Percentiles rank a stretch among this genome's conserved stretches.
These are phyloP conservation scores for Filobasidium wieringae DNA, from an alignment of 768 basidiomycete genomes.

Conservation along the genomic window DNA sequence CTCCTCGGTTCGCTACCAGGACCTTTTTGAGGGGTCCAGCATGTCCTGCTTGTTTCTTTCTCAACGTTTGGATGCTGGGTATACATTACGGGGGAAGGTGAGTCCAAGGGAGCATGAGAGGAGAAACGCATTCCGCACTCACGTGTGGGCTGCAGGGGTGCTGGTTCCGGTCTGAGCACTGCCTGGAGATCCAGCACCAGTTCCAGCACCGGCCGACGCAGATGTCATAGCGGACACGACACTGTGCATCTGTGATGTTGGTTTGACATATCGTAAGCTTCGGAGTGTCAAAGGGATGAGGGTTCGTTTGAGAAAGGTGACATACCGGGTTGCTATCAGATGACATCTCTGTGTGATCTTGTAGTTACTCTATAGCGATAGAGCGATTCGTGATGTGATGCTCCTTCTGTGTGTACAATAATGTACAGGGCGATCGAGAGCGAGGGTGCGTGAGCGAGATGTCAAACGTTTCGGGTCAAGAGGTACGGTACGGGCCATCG, in stretches of 20 bases:
- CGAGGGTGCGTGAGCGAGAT: too few relatives aligned
- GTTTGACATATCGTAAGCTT: too few relatives aligned
- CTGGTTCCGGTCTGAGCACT: conserved; percentile 7
- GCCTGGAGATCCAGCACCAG: conserved; percentile 7
- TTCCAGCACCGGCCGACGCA: background rate
- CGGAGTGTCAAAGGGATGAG: too few relatives aligned
- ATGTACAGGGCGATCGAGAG: too few relatives aligned
- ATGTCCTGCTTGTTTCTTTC: conserved; percentile 38
- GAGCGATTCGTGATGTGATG: too few relatives aligned
- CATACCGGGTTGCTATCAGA: too few relatives aligned
- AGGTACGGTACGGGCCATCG: too few relatives aligned
- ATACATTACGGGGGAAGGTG: background rate
- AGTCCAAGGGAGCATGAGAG: background rate
- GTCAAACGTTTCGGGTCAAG: too few relatives aligned
- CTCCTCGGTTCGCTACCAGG: conserved; percentile 44
- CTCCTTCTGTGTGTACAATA: too few relatives aligned
- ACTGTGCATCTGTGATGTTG: background rate
- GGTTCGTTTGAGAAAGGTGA: too few relatives aligned
- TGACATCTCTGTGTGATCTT: too few relatives aligned
- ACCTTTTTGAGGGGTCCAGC: conserved; percentile 39
- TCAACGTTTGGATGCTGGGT: conserved; percentile 31
- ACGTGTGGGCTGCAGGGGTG: conserved; percentile 13
- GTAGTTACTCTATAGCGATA: too few relatives aligned
- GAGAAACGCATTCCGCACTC: background rate
- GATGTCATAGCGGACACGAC: background rate